A percentile compares a stretch with the other conserved stretches of the same genome.
Evolutionary conservation across 495 filamentous ascomycete genomes (phyloP).

Genomic region (Trichoderma erinaceum): DNA sequence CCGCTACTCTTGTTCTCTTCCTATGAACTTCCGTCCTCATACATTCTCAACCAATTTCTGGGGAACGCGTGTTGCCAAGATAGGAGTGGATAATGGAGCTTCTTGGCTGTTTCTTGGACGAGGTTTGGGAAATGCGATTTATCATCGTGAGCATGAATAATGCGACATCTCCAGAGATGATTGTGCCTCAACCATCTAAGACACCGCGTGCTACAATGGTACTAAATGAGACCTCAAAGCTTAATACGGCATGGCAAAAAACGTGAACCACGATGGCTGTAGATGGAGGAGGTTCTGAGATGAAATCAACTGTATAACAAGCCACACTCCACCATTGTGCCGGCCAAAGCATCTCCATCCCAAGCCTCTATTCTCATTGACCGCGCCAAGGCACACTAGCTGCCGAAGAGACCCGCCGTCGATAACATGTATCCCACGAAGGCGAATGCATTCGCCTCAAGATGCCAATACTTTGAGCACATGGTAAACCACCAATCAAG

Average conservation of each 20-base stretch:
- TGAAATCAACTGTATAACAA: not conserved
- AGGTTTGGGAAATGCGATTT: not conserved
- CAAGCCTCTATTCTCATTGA: not conserved
- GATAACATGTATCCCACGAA: not conserved
- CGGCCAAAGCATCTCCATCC: not conserved
- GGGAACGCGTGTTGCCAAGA: conserved; percentile 4
- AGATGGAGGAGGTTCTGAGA: no score
- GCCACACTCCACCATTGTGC: not conserved
- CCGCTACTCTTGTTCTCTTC: not conserved
- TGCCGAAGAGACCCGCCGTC: not conserved
- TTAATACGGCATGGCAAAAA: no score
- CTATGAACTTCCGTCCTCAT: not conserved
- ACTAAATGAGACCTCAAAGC: no score
- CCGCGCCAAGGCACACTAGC: not conserved
- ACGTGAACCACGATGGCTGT: no score
- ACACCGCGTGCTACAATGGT: not conserved
- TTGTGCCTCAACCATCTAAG: not conserved
- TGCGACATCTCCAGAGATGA: no score
- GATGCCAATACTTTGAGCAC: not conserved
- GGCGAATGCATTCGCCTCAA: not conserved
- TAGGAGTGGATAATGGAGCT: not conserved
- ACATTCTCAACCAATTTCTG: not conserved
- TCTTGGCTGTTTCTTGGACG: not conserved
- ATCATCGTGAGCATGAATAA: not conserved
- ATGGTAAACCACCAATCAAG: not conserved